Evolutionary conservation across 306 rosid genomes (phyloP).

Genomic region (Trifolium pratense): DNA sequence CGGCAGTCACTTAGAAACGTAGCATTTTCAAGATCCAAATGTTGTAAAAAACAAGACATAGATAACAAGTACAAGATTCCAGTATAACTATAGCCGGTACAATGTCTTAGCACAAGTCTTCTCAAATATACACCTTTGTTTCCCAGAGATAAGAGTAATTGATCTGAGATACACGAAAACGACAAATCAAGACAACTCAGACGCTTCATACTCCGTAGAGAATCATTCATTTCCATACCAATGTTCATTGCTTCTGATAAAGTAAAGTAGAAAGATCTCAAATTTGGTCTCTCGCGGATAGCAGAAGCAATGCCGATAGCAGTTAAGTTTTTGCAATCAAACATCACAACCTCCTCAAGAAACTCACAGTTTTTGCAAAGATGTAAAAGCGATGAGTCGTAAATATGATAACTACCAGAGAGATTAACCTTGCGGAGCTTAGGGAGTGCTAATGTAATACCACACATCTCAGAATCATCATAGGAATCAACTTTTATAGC

Average conservation of each 20-base stretch:
- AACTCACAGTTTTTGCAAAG: conserved; percentile 48
- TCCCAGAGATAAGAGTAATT: conserved; percentile 54
- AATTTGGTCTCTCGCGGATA: conserved; percentile 40
- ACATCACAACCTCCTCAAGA: not conserved
- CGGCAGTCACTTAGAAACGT: conserved; percentile 51
- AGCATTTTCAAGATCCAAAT: conserved; percentile 55
- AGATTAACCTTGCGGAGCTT: too few species aligned
- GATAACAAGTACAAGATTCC: conserved; percentile 42
- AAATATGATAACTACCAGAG: too few species aligned
- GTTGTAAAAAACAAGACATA: conserved; percentile 45
- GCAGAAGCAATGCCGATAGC: conserved; percentile 50
- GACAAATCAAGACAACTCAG: conserved; percentile 54
- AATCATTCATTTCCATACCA: conserved; percentile 26
- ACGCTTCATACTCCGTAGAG: conserved; percentile 41
- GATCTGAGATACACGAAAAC: conserved; percentile 48
- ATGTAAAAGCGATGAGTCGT: conserved; percentile 39
- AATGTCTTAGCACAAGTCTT: conserved; percentile 54
- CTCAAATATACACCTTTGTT: conserved; percentile 59
- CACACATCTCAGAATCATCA: too few species aligned
- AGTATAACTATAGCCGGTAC: conserved; percentile 37
- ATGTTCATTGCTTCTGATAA: too few species aligned
- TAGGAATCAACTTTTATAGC: too few species aligned
- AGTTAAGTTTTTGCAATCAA: conserved; percentile 43
- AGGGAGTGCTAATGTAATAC: too few species aligned
- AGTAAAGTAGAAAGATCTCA: conserved; percentile 35